These are phyloP conservation scores for Neurospora sublineolata DNA, from an alignment of 495 filamentous ascomycete species.

Conservation along the genomic window DNA sequence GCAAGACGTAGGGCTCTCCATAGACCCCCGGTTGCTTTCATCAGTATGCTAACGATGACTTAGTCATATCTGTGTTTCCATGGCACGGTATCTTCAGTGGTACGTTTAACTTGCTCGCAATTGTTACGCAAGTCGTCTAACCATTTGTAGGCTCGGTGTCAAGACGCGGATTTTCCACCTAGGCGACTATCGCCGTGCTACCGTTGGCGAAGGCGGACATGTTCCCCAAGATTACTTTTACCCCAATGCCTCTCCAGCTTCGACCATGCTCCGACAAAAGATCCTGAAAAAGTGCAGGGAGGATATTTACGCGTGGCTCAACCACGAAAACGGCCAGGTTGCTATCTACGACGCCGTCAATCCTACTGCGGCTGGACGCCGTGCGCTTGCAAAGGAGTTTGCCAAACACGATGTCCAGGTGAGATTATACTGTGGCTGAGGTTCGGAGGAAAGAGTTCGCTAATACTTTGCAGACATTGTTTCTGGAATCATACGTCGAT, in stretches of 20 bases:
- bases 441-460: background rate
- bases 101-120: conserved; percentile 27
- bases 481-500: conserved; percentile 90
- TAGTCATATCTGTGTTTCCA: conserved; percentile 88
- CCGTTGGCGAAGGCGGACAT: conserved; percentile 71
- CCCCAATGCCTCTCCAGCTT: conserved; percentile 79
- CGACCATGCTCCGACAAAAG: conserved; percentile 84
- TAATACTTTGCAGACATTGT: conserved; percentile 56
- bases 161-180: conserved; percentile 97
- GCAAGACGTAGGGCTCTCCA: conserved; percentile 70
- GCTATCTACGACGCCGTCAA: conserved; percentile 99
- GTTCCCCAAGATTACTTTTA: conserved; percentile 98
- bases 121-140: conserved; percentile 8
- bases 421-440: conserved; percentile 9
- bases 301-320: conserved; percentile 91
- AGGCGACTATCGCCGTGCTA: conserved; percentile 89
- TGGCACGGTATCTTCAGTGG: conserved; percentile 93
- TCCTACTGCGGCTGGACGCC: conserved; percentile 69
- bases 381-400: conserved; percentile 87
- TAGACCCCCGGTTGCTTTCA: background rate
- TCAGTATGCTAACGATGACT: conserved; percentile 13
- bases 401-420: conserved; percentile 90
- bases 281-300: conserved; percentile 96
- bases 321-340: conserved; percentile 94
- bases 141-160: conserved; percentile 66